Evolutionary conservation across 1,284 basidiomycete genomes (phyloP).

Genomic region (Ustilago bromivora): DNA sequence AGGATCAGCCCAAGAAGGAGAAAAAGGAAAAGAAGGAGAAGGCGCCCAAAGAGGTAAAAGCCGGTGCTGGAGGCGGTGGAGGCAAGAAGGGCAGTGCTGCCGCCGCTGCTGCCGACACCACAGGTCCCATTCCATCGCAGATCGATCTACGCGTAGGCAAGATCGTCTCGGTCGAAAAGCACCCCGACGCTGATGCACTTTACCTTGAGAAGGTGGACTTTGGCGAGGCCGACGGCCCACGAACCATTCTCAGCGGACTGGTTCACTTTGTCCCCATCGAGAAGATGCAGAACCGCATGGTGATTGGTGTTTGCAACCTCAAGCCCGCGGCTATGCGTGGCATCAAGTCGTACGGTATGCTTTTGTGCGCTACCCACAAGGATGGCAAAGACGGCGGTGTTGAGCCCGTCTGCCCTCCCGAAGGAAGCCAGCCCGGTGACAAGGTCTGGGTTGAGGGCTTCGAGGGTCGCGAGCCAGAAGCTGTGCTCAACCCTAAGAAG

Average conservation of each 20-base stretch:
- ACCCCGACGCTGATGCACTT: constrained; percentile 68
- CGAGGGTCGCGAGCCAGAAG: constrained; percentile 64
- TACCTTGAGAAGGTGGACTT: constrained; percentile 69
- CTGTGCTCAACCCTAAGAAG: constrained; percentile 68
- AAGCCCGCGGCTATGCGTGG: constrained; percentile 69
- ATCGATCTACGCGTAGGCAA: constrained; percentile 68
- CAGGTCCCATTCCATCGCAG: constrained; percentile 61
- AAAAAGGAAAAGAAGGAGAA: constrained; percentile 64
- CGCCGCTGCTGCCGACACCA: constrained; percentile 50
- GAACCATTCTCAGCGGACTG: constrained; percentile 66
- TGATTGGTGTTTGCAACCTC: constrained; percentile 68
- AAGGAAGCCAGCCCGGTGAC: constrained; percentile 62
- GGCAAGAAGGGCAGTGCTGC: constrained; percentile 56
- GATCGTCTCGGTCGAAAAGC: constrained; percentile 65
- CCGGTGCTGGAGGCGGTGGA: constrained; percentile 48
- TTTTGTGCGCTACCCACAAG: constrained; percentile 65
- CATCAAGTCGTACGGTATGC: constrained; percentile 69
- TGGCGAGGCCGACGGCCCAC: constrained; percentile 67
- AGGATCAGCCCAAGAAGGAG: constrained; percentile 46
- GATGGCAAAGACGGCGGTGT: constrained; percentile 68
- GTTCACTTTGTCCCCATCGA: constrained; percentile 69
- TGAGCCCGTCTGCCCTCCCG: constrained; percentile 66
- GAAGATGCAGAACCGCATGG: constrained; percentile 66
- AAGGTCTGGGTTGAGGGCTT: constrained; percentile 67
- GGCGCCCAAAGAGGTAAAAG: constrained; percentile 61